These are phyloP conservation scores for Dryas alaskensis DNA, from an alignment of 306 rosid genomes.

Conservation along the genomic window DNA sequence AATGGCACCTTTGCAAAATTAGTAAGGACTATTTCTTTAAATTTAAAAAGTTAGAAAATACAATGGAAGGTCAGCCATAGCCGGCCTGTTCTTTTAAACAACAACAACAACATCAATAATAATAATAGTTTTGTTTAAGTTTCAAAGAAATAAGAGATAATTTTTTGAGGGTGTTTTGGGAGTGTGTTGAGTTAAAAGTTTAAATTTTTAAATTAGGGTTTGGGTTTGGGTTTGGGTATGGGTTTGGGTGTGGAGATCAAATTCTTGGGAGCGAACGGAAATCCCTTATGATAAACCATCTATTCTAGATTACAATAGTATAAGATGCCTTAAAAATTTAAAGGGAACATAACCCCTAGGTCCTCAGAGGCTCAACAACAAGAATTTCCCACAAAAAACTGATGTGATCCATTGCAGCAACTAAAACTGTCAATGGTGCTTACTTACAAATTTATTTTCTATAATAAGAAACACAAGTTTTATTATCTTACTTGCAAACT, in stretches of 20 bases:
- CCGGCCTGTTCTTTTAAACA: too few relatives aligned
- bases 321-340: background rate
- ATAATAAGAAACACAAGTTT: background rate
- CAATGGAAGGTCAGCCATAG: too few relatives aligned
- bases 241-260: background rate
- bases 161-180: background rate
- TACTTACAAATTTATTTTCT: background rate
- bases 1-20: too few relatives aligned
- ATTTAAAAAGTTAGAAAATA: too few relatives aligned
- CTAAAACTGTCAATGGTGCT: too few relatives aligned
- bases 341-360: background rate
- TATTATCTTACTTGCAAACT: background rate
- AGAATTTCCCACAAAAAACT: background rate
- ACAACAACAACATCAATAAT: too few relatives aligned
- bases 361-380: background rate
- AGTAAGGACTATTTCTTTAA: too few relatives aligned
- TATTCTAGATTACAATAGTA: background rate
- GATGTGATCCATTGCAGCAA: background rate
- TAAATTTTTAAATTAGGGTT: background rate
- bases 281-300: background rate
- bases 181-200: background rate
- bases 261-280: background rate
- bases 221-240: background rate
- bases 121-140: too few relatives aligned
- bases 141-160: too few relatives aligned